phyloP scores from a whole-genome alignment of 108 stramenopile species.

The Cyclotella sp. region DNA sequence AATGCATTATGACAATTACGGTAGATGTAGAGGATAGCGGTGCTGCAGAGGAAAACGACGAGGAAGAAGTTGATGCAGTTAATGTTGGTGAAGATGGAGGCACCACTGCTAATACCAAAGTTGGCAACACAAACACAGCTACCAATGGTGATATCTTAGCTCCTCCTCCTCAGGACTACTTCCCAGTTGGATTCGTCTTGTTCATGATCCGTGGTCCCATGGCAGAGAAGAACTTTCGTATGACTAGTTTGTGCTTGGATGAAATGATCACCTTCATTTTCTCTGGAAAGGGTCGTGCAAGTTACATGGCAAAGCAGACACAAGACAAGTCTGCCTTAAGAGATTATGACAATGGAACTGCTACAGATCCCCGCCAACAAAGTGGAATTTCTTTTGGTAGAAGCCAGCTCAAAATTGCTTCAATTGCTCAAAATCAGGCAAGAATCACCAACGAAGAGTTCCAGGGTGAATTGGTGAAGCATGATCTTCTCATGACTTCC shows the following conservation, averaged over 20 bases:
- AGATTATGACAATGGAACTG: neutral
- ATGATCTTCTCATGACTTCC: neutral
- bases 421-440: neutral
- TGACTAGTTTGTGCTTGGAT: neutral
- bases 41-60: neutral
- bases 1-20: no score
- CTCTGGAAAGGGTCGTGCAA: neutral
- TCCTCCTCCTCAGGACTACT: neutral
- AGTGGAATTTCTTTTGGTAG: neutral
- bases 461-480: neutral
- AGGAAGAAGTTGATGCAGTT: neutral
- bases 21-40: neutral
- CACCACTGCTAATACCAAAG: neutral
- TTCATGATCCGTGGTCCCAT: slow-evolving; percentile 1
- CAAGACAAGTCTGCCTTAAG: neutral
- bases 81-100: neutral
- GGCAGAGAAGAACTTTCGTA: neutral
- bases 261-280: neutral
- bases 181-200: neutral
- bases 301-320: neutral
- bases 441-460: neutral
- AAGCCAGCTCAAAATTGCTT: neutral
- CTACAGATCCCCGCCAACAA: neutral
- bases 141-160: no score
- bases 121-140: no score